These are phyloP conservation scores for Tulasnella sp. DNA, from an alignment of 768 basidiomycete genomes.

Conservation along the genomic window DNA sequence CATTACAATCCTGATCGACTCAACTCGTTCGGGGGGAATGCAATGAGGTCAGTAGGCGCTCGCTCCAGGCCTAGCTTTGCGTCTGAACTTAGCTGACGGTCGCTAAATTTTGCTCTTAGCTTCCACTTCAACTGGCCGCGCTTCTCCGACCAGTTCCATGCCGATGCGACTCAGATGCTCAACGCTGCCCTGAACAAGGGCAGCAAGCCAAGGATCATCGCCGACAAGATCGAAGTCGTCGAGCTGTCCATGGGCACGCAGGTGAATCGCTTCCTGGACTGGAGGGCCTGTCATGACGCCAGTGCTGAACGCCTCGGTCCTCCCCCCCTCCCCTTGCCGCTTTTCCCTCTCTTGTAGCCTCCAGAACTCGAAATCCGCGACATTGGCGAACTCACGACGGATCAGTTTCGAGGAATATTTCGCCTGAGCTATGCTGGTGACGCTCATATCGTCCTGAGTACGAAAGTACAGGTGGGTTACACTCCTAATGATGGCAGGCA, in stretches of 20 bases:
- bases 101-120: conserved; percentile 35
- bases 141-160: conserved; percentile 95
- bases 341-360: conserved; percentile 57
- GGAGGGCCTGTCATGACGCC: conserved; percentile 37
- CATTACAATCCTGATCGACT: conserved; percentile 10
- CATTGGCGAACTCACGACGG: conserved; percentile 93
- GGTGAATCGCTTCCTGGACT: conserved; percentile 48
- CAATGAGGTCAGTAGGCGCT: neutral
- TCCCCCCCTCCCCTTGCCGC: neutral
- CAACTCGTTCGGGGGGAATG: neutral
- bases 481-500: neutral
- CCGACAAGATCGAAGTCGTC: conserved; percentile 95
- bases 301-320: conserved; percentile 26
- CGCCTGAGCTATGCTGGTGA: conserved; percentile 93
- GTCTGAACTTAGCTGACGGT: neutral
- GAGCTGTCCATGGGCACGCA: conserved; percentile 99
- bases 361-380: conserved; percentile 97
- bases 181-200: conserved; percentile 97
- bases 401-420: conserved; percentile 97
- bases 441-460: conserved; percentile 81
- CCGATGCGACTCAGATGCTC: conserved; percentile 95
- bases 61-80: neutral
- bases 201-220: conserved; percentile 95
- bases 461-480: conserved; percentile 82
- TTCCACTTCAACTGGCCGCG: conserved; percentile 89